Evolutionary conservation across 768 basidiomycete species (phyloP), one percentile per base, ranked within the genome.

Genomic region (Rhizopogon vulgaris): DNA sequence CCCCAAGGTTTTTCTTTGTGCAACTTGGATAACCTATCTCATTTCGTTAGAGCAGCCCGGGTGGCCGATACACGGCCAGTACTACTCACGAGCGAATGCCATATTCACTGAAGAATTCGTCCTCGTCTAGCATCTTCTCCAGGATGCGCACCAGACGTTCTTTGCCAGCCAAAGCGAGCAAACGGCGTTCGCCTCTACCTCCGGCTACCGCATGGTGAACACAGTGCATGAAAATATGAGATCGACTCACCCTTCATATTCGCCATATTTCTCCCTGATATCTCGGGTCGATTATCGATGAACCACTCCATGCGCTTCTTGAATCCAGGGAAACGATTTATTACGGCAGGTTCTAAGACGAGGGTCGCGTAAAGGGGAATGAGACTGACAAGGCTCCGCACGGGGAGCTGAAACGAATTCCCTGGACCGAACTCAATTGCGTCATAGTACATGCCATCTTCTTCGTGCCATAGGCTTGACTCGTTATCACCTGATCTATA

Each of bases 231-330:
- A 14, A 24, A 24, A 3, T 17, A 47, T 11, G 27, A 24, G 51
- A 36, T 14, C 25, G 34, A 61, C 66, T 41, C 55, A 90, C 90
- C 83, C 70, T 85, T 87, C 82, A 98, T 94, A 68, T 95, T 96
- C 5, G 96, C 94, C 78, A 98, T 92, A 68, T 96, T 99, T 58
- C 96, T 77, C 46, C 78, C 79, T 11, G 93, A 87, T 38, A 97
- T 80, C 52, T 85, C 90, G 0, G 86, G 84, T n/a, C 94, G 73
- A 69, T 98, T 89, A 61, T 96, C 84, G 48, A 97, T 82, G 73
- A 98, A 99, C 96, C 96, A 98, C 54, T 99, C 92, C 82, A 99
- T 82, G 37, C 96, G 82, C 72, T 97, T 98, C 75, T 92, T 97
- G 79, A 99, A 99, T 1, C 96, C 94, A 7, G 94, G 94, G 74